Evolutionary conservation across 805 yeast genomes (phyloP).

Genomic region (Metschnikowia sp.): DNA sequence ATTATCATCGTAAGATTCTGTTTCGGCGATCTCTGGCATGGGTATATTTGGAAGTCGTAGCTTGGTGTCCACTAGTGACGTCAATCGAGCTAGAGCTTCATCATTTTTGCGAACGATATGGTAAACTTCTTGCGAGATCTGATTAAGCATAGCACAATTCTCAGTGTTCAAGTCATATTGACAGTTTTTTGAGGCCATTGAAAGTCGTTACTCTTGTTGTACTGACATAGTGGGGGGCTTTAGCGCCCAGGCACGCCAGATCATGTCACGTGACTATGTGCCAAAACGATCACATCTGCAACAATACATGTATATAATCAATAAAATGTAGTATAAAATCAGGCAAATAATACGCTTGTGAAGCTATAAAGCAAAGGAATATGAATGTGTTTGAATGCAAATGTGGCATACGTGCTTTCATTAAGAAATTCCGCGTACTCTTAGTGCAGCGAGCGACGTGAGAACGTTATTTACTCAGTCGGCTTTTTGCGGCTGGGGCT

Average conservation of each 20-base stretch:
- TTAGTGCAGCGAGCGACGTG: neutral
- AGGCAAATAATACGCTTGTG: neutral
- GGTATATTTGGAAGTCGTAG: slow-evolving; percentile 9
- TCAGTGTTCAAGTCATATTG: slow-evolving; percentile 27
- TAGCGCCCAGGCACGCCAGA: too few relatives aligned
- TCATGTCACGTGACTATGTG: neutral
- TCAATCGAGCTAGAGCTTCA: slow-evolving; percentile 20
- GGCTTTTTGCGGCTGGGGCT: slow-evolving; percentile 14
- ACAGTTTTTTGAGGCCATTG: slow-evolving; percentile 5
- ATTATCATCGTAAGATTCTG: neutral
- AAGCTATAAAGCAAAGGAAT: slow-evolving; percentile 4
- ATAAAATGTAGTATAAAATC: neutral
- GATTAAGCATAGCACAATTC: slow-evolving; percentile 29
- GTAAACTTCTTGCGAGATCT: slow-evolving; percentile 21
- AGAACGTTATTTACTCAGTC: neutral
- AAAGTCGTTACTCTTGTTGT: too few relatives aligned
- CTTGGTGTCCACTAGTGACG: slow-evolving; percentile 21
- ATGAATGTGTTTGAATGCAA: neutral
- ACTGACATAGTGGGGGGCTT: too few relatives aligned
- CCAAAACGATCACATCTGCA: neutral
- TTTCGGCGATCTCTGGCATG: neutral
- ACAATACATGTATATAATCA: neutral
- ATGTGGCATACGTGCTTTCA: too few relatives aligned
- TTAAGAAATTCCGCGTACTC: too few relatives aligned
- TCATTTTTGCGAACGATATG: slow-evolving; percentile 24